A percentile compares a stretch with the other conserved stretches of the same genome.
Evolutionary conservation across 108 stramenopile genomes (phyloP).

Genomic region (Discostella stelligeroides): DNA sequence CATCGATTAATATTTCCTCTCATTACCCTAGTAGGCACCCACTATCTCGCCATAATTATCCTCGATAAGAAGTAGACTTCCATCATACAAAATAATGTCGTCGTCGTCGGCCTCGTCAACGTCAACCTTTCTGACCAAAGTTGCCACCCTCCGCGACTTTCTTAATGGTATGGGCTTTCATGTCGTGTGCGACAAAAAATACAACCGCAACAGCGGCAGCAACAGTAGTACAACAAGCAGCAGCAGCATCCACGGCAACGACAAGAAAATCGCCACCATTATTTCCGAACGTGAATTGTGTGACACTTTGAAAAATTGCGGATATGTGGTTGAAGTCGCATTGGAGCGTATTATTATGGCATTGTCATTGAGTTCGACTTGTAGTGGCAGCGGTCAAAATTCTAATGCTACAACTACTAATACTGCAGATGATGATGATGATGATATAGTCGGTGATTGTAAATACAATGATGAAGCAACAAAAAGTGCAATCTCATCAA

Average conservation of each 20-base stretch:
- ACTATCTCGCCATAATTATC: too few species aligned
- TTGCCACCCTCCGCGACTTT: constrained; percentile 60
- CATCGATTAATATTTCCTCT: too few species aligned
- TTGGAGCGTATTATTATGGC: constrained; percentile 69
- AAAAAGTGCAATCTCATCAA: too few species aligned
- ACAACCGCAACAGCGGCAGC: too few species aligned
- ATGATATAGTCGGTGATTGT: too few species aligned
- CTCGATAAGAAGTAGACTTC: too few species aligned
- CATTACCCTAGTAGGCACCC: too few species aligned
- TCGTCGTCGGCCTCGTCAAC: constrained; percentile 8
- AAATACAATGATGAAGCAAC: too few species aligned
- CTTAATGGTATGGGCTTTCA: constrained; percentile 35
- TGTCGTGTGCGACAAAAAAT: too few species aligned
- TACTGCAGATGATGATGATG: background rate
- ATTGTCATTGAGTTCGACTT: constrained; percentile 12
- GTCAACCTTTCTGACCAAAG: constrained; percentile 44
- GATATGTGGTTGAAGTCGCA: constrained; percentile 73
- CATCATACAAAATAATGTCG: too few species aligned
- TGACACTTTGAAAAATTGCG: constrained; percentile 52
- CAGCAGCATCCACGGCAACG: too few species aligned
- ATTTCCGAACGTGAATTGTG: constrained; percentile 60
- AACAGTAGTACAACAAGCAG: too few species aligned
- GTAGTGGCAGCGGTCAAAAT: background rate
- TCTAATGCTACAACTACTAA: background rate
- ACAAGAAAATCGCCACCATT: background rate